Percentiles rank a stretch among this genome's conserved stretches.
Evolutionary conservation across 2,329 filamentous ascomycete species (phyloP).

Genomic region (Orbilia quercus): DNA sequence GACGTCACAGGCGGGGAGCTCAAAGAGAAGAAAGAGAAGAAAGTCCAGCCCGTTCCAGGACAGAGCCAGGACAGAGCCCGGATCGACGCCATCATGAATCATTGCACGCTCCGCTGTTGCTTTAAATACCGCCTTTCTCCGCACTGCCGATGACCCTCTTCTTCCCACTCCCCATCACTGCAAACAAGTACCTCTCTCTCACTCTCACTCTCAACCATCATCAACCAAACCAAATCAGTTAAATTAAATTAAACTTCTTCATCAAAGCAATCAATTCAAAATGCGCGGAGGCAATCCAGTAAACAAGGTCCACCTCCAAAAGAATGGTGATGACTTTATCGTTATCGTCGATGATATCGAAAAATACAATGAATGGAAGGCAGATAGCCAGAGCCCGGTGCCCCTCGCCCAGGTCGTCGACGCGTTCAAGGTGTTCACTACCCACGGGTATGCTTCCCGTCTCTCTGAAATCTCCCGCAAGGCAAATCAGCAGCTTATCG

Average conservation of each 20-base stretch:
- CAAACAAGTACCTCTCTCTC: slow-evolving; percentile 23
- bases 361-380: slow-evolving; percentile 81
- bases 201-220: background rate
- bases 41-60: slow-evolving; percentile 24
- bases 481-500: background rate
- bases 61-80: slow-evolving; percentile 17
- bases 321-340: slow-evolving; percentile 75
- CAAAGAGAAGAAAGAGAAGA: background rate
- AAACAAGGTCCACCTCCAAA: slow-evolving; percentile 88
- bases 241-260: slow-evolving; percentile 5
- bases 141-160: slow-evolving; percentile 4
- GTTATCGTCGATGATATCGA: slow-evolving; percentile 73
- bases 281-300: slow-evolving; percentile 76
- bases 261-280: slow-evolving; percentile 65
- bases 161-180: slow-evolving; percentile 16
- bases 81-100: slow-evolving; percentile 15
- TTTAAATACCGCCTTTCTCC: slow-evolving; percentile 26
- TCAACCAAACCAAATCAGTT: background rate
- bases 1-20: slow-evolving; percentile 22
- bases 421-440: slow-evolving; percentile 88
- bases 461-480: background rate
- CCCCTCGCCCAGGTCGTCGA: slow-evolving; percentile 87
- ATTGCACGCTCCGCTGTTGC: slow-evolving; percentile 6
- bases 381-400: slow-evolving; percentile 77
- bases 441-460: slow-evolving; percentile 77